Conservation (phyloP, 2,329 filamentous ascomycete genomes). For the Domatiomyces catenatus region DNA sequence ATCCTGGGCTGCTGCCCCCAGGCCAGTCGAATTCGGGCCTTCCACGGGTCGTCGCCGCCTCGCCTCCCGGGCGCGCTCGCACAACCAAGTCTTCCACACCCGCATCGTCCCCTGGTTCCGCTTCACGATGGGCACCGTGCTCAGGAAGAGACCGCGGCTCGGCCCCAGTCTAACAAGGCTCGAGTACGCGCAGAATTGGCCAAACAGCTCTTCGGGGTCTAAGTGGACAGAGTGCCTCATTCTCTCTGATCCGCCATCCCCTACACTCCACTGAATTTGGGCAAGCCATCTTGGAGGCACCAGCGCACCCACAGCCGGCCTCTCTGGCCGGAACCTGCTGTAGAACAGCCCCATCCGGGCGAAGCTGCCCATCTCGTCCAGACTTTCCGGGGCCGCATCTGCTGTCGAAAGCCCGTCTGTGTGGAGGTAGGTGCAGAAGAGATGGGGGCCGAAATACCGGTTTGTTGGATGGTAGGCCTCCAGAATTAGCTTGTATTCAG, state of each 20-base stretch:
- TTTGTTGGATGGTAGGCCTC: slow-evolving; percentile 63
- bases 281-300: slow-evolving; percentile 14
- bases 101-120: slow-evolving; percentile 42
- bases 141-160: slow-evolving; percentile 45
- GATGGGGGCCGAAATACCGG: slow-evolving; percentile 51
- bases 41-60: slow-evolving; percentile 17
- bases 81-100: slow-evolving; percentile 59
- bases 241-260: slow-evolving; percentile 21
- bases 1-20: slow-evolving; percentile 13
- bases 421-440: slow-evolving; percentile 52
- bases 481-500: slow-evolving; percentile 53
- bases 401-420: slow-evolving; percentile 43
- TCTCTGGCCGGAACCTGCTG: slow-evolving; percentile 53
- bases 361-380: slow-evolving; percentile 28
- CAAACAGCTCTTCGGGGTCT: slow-evolving; percentile 56
- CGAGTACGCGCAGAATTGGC: slow-evolving; percentile 54
- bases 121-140: slow-evolving; percentile 51
- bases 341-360: slow-evolving; percentile 44
- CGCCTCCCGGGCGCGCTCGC: slow-evolving; percentile 23
- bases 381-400: slow-evolving; percentile 25
- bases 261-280: slow-evolving; percentile 12
- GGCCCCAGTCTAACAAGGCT: slow-evolving; percentile 54
- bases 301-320: slow-evolving; percentile 31
- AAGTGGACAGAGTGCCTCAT: slow-evolving; percentile 48
- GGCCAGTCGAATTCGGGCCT: slow-evolving; percentile 10